Evolutionary conservation across 768 basidiomycete genomes (phyloP), one percentile per base, ranked within the genome.

Genomic region (Termitomyces sp.): DNA sequence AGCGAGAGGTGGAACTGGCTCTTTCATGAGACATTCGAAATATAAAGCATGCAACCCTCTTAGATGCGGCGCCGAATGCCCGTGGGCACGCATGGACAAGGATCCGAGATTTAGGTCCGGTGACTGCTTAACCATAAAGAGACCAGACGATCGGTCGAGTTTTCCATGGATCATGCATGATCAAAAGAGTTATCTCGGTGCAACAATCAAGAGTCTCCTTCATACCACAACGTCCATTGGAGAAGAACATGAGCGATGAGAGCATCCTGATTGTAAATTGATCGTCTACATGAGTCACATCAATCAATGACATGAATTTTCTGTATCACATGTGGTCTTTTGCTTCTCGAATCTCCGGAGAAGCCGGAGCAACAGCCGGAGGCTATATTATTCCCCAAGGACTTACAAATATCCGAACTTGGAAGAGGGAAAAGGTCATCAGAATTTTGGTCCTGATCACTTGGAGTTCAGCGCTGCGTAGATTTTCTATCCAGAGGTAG

Each of bases 1-100:
- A 33, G 44, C 28, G 48, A 16, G 44, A 36, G 16, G 33, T 4
- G 12, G 43, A 35, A 10, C 26, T 43, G 16, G 32, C 30, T 33
- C 14, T 1, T 5, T 38, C 46, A 20, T 4, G 14, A 23, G 26
- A 32, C 30, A 44, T 20, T 41, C 18, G 36, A 23, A 51, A 12
- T n/a, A 20, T 46, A 55, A 44, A 55, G 18, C 7, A 26, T 36
- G 7, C 28, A 35, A 40, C 10, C 32, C 16, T 26, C 33, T n/a
- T 38, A 48, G n/a, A 16, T 26, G 16, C 58, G 58, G 58, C 26
- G 14, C 47, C 14, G 38, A 54, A 55, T 55, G 58, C 52, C 58
- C 58, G 58, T 16, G 33, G 32, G 50, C 23, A 23, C 23, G 20
- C 18, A 20, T 48, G 52, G 52, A 14, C 53, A 40, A 44, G 41